These are phyloP conservation scores for Marvania coccoides DNA, from an alignment of 139 green algal species.

Conservation along the genomic window DNA sequence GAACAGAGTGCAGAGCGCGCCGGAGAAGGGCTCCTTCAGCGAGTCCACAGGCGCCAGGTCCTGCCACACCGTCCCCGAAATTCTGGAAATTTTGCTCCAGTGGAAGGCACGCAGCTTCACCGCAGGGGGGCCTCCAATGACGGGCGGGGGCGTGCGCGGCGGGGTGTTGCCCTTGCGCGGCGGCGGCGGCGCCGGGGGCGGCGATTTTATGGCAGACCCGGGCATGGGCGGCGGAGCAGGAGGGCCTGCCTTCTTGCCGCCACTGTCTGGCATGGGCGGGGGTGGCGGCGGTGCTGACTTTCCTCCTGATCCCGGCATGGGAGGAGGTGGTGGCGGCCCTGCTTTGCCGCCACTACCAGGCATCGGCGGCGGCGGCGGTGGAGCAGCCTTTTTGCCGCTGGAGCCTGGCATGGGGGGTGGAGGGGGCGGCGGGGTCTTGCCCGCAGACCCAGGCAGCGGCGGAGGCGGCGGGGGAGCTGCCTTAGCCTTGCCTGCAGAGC, in stretches of 20 bases:
- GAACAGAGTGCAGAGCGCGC: slow-evolving; percentile 27
- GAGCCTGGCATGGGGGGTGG: background rate
- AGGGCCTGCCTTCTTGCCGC: background rate
- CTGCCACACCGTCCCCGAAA: slow-evolving; percentile 33
- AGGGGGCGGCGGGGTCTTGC: background rate
- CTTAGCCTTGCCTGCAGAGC: too few relatives aligned
- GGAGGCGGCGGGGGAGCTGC: background rate
- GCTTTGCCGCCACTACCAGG: background rate
- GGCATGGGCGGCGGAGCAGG: slow-evolving; percentile 4
- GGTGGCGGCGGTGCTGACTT: background rate
- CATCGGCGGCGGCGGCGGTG: background rate
- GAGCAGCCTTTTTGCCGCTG: background rate
- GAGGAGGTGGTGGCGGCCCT: background rate
- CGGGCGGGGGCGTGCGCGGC: background rate
- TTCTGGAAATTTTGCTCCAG: slow-evolving; percentile 31
- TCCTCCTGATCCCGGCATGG: background rate
- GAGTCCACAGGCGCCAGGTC: slow-evolving; percentile 1
- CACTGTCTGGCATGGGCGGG: slow-evolving; percentile 6
- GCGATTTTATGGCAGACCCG: background rate
- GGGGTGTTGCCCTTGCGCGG: background rate
- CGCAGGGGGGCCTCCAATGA: background rate
- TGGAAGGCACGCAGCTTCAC: slow-evolving; percentile 41
- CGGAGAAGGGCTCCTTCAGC: slow-evolving; percentile 7
- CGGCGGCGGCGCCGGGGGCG: background rate
- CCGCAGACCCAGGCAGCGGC: background rate